phyloP scores from a whole-genome alignment of 306 rosid genomes.

The Casuarina cunninghamiana region DNA sequence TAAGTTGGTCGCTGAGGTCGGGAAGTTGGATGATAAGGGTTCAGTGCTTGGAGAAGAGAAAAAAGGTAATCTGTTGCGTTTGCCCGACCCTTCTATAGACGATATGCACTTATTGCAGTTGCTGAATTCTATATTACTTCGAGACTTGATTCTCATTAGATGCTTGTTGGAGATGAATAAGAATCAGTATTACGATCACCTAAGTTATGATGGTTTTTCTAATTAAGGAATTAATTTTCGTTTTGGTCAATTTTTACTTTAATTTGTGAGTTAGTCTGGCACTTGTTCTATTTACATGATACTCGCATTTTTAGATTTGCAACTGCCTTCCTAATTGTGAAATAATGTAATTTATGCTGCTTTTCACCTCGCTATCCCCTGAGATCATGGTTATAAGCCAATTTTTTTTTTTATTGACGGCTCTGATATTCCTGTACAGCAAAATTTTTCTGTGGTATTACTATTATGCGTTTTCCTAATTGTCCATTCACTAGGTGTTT shows the following conservation, averaged over 20 bases:
- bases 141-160: neutral
- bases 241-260: neutral
- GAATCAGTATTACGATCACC: neutral
- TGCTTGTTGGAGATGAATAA: neutral
- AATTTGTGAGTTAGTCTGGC: neutral
- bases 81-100: neutral
- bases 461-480: neutral
- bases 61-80: constrained; percentile 52
- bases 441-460: neutral
- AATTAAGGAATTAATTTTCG: neutral
- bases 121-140: neutral
- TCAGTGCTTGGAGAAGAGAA: constrained; percentile 42
- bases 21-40: constrained; percentile 47
- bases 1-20: constrained; percentile 50
- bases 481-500: neutral
- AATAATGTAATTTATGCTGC: neutral
- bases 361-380: neutral
- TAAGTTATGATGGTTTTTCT: neutral
- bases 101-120: neutral
- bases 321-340: neutral
- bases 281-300: neutral
- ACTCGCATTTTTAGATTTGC: neutral
- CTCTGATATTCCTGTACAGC: neutral
- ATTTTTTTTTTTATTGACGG: neutral
- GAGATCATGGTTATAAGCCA: neutral